phyloP scores from a whole-genome alignment of 1,139 yeast genomes.

The Hansenula lynferdii region DNA sequence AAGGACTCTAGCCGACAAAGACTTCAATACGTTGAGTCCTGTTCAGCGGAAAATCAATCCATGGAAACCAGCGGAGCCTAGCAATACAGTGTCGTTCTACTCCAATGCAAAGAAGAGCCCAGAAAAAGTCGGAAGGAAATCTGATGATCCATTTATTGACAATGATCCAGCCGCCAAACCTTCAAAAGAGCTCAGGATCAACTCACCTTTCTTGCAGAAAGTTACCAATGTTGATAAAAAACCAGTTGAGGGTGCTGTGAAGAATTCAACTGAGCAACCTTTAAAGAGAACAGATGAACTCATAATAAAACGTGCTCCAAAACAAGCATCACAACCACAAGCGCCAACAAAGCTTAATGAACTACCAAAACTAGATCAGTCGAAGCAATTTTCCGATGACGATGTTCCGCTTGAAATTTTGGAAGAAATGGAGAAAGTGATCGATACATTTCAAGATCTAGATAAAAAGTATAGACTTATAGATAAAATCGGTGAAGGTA shows the following conservation, averaged over 20 bases:
- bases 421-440: constrained; percentile 64
- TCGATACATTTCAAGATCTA: constrained; percentile 59
- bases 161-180: constrained; percentile 1
- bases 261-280: too few relatives aligned
- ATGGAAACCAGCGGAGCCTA: too few relatives aligned
- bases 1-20: too few relatives aligned
- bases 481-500: constrained; percentile 80
- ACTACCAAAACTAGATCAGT: neutral
- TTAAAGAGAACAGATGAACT: too few relatives aligned
- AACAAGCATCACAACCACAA: neutral
- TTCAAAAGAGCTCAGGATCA: constrained; percentile 1
- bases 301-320: too few relatives aligned
- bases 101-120: neutral
- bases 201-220: constrained; percentile 1
- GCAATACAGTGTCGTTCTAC: too few relatives aligned
- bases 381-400: constrained; percentile 3
- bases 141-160: constrained; percentile 2
- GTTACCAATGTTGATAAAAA: too few relatives aligned
- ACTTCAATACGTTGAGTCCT: too few relatives aligned
- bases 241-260: too few relatives aligned
- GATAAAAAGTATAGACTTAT: constrained; percentile 29
- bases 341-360: neutral
- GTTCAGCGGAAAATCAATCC: too few relatives aligned
- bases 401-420: constrained; percentile 40
- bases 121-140: neutral